Conservation (phyloP, 2,329 filamentous ascomycete genomes). For the Ophiosphaerella herpotricha region DNA sequence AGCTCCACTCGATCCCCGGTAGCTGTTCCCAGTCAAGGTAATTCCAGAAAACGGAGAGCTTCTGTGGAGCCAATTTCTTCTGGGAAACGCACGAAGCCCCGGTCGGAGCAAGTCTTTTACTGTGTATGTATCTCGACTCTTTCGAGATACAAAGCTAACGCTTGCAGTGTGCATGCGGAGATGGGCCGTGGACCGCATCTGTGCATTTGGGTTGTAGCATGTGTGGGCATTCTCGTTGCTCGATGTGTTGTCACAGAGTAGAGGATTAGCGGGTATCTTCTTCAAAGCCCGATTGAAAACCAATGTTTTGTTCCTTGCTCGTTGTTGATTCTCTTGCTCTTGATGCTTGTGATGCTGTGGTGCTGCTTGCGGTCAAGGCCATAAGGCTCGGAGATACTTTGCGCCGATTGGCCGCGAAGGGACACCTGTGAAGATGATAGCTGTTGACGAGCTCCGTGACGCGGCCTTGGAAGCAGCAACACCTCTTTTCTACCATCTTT, state of each 20-base stretch:
- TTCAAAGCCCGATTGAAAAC: too few relatives aligned
- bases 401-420: conserved; percentile 22
- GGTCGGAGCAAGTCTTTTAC: background rate
- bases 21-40: background rate
- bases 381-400: conserved; percentile 21
- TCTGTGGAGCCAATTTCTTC: background rate
- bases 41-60: background rate
- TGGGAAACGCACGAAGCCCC: background rate
- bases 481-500: conserved; percentile 25
- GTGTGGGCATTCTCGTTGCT: conserved; percentile 11
- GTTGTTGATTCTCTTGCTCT: too few relatives aligned
- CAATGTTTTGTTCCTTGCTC: too few relatives aligned
- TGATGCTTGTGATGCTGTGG: too few relatives aligned
- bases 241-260: too few relatives aligned
- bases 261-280: too few relatives aligned
- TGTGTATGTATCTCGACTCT: conserved; percentile 8
- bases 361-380: background rate
- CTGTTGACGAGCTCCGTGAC: conserved; percentile 40
- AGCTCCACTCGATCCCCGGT: too few relatives aligned
- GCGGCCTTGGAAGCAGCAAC: conserved; percentile 39
- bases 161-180: conserved; percentile 7
- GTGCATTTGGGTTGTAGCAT: conserved; percentile 6
- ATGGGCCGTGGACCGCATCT: background rate
- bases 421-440: conserved; percentile 34
- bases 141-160: background rate